Evolutionary conservation across 2,329 filamentous ascomycete genomes (phyloP).

Genomic region (Ophiostoma australiae): DNA sequence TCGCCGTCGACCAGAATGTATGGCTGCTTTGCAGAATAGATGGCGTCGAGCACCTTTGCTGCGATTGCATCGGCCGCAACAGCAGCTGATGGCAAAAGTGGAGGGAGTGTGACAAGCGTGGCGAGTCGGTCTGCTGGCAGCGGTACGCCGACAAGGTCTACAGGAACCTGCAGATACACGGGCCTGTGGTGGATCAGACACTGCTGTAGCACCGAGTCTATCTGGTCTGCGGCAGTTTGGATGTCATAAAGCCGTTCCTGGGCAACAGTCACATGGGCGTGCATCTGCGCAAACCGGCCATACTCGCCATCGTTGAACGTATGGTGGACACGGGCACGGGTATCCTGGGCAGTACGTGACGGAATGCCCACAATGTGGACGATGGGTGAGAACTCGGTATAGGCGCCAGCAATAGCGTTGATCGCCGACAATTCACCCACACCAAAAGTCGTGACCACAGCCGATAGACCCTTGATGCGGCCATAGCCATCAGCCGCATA

Average conservation of each 20-base stretch:
- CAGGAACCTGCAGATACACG: slow-evolving; percentile 78
- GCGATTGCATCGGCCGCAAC: slow-evolving; percentile 79
- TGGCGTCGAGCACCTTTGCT: slow-evolving; percentile 66
- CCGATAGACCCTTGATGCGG: slow-evolving; percentile 52
- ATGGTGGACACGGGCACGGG: slow-evolving; percentile 40
- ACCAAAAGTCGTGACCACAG: slow-evolving; percentile 56
- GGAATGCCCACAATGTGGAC: slow-evolving; percentile 46
- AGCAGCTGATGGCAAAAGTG: slow-evolving; percentile 55
- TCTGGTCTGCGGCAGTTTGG: slow-evolving; percentile 64
- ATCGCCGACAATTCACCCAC: slow-evolving; percentile 52
- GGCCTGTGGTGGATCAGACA: slow-evolving; percentile 71
- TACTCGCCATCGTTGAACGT: slow-evolving; percentile 55
- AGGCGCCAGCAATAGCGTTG: slow-evolving; percentile 54
- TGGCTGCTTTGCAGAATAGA: slow-evolving; percentile 63
- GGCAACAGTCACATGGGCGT: slow-evolving; percentile 62
- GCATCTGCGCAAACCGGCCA: slow-evolving; percentile 72
- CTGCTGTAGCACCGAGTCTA: slow-evolving; percentile 70
- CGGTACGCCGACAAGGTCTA: slow-evolving; percentile 72
- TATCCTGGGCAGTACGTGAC: slow-evolving; percentile 29
- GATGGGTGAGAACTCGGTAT: slow-evolving; percentile 51
- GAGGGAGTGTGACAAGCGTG: slow-evolving; percentile 59
- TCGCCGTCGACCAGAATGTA: slow-evolving; percentile 80
- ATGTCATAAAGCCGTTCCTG: slow-evolving; percentile 67
- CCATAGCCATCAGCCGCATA: slow-evolving; percentile 60
- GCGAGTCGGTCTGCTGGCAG: slow-evolving; percentile 67